These are phyloP conservation scores for Pleurotus citrinopileatus DNA, from an alignment of 768 basidiomycete genomes.

Conservation along the genomic window DNA sequence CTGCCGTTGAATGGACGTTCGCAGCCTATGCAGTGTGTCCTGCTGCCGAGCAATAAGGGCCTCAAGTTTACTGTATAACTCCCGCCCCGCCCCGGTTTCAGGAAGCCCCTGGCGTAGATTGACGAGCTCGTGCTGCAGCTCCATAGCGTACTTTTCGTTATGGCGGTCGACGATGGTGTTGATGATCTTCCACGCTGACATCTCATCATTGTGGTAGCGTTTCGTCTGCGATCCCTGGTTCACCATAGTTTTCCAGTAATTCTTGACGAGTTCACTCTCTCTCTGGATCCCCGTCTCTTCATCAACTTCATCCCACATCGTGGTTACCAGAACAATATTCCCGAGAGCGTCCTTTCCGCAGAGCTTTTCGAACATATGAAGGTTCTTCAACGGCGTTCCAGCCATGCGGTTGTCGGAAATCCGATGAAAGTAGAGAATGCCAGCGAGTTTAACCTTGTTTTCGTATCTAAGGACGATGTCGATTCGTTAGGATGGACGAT, in stretches of 20 bases:
- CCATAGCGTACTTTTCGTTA: slow-evolving; percentile 8
- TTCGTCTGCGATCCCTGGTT: slow-evolving; percentile 35
- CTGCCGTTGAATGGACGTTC: slow-evolving; percentile 3
- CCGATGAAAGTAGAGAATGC: slow-evolving; percentile 24
- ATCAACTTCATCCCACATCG: slow-evolving; percentile 37
- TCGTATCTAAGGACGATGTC: slow-evolving; percentile 10
- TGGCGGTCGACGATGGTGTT: slow-evolving; percentile 27
- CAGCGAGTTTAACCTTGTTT: slow-evolving; percentile 16
- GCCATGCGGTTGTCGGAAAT: slow-evolving; percentile 25
- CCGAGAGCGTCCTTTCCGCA: slow-evolving; percentile 28
- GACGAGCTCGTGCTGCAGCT: slow-evolving; percentile 21
- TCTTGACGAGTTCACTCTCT: slow-evolving; percentile 37
- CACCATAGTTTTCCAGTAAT: slow-evolving; percentile 42
- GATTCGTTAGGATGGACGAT: background rate
- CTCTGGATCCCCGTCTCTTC: slow-evolving; percentile 32
- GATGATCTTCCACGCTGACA: slow-evolving; percentile 18
- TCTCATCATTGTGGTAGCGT: slow-evolving; percentile 27
- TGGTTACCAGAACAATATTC: slow-evolving; percentile 31
- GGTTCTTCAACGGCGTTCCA: slow-evolving; percentile 24
- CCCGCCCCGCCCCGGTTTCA: slow-evolving; percentile 27
- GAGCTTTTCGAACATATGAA: slow-evolving; percentile 30
- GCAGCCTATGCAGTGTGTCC: slow-evolving; percentile 10
- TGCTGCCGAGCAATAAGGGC: slow-evolving; percentile 12
- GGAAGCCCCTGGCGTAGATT: slow-evolving; percentile 24
- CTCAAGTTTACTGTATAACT: slow-evolving; percentile 11